phyloP scores from a whole-genome alignment of 2,329 filamentous ascomycete species.

The Curvularia spicifera region DNA sequence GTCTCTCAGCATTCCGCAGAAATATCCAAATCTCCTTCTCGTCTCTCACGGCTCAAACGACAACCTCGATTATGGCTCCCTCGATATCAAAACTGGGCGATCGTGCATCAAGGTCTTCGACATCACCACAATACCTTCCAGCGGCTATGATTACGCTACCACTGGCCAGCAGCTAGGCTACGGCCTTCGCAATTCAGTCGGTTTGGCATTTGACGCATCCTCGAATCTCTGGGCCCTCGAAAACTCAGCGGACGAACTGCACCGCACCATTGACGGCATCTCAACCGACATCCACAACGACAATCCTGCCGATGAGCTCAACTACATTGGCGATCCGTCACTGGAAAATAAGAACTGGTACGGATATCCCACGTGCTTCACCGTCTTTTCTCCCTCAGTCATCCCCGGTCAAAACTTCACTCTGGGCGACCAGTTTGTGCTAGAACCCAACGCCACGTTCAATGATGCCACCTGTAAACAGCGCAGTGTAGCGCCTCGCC shows the following conservation, averaged over 20 bases:
- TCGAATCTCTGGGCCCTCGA: constrained; percentile 61
- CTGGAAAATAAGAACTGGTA: constrained; percentile 61
- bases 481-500: constrained; percentile 24
- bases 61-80: constrained; percentile 65
- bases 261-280: constrained; percentile 56
- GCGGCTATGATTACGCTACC: constrained; percentile 55
- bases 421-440: constrained; percentile 39
- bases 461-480: constrained; percentile 33
- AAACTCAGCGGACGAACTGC: constrained; percentile 70
- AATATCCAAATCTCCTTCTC: constrained; percentile 58
- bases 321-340: constrained; percentile 65
- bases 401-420: constrained; percentile 34
- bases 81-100: constrained; percentile 60
- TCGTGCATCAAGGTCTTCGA: constrained; percentile 69
- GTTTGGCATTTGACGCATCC: constrained; percentile 55
- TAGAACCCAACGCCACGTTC: constrained; percentile 40
- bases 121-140: constrained; percentile 42
- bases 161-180: constrained; percentile 62
- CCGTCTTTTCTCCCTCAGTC: constrained; percentile 58
- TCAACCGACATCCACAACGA: constrained; percentile 66
- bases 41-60: constrained; percentile 69
- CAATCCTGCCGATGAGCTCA: constrained; percentile 76
- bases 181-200: constrained; percentile 74
- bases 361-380: constrained; percentile 72
- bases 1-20: constrained; percentile 32